Evolutionary conservation across 768 basidiomycete genomes (phyloP).

Genomic region (Trametes sanguinea): DNA sequence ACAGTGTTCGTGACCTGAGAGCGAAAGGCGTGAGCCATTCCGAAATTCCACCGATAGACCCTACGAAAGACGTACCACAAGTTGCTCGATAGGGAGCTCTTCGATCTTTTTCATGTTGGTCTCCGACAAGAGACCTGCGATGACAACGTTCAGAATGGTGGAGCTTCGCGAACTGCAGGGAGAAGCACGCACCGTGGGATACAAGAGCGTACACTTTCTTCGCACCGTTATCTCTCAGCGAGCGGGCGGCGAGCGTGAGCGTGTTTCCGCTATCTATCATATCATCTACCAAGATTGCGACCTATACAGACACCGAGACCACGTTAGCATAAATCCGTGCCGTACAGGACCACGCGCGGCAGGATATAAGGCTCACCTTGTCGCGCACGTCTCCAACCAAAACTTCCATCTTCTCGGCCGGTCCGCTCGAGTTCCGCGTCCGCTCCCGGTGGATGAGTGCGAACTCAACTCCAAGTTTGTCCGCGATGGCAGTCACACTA

Average conservation of each 20-base stretch:
- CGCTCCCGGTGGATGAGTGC: conserved; percentile 94
- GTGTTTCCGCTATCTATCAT: conserved; percentile 98
- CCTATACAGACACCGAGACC: conserved; percentile 40
- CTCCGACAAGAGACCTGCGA: conserved; percentile 76
- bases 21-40: conserved; percentile 9
- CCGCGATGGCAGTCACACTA: conserved; percentile 92
- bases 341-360: neutral
- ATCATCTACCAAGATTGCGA: conserved; percentile 95
- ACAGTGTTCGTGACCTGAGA: conserved; percentile 91
- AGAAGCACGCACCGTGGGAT: conserved; percentile 73
- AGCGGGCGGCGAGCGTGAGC: conserved; percentile 79
- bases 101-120: conserved; percentile 67
- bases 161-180: conserved; percentile 20
- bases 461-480: conserved; percentile 93
- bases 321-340: neutral
- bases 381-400: conserved; percentile 92
- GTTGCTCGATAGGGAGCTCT: conserved; percentile 73
- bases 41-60: neutral
- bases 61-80: conserved; percentile 68
- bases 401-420: conserved; percentile 85
- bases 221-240: conserved; percentile 89
- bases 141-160: conserved; percentile 20
- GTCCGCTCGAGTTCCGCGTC: conserved; percentile 61
- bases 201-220: conserved; percentile 84
- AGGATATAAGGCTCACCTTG: conserved; percentile 55